phyloP scores from a whole-genome alignment of 2,329 filamentous ascomycete species.

The Ceratocystis papillata region DNA sequence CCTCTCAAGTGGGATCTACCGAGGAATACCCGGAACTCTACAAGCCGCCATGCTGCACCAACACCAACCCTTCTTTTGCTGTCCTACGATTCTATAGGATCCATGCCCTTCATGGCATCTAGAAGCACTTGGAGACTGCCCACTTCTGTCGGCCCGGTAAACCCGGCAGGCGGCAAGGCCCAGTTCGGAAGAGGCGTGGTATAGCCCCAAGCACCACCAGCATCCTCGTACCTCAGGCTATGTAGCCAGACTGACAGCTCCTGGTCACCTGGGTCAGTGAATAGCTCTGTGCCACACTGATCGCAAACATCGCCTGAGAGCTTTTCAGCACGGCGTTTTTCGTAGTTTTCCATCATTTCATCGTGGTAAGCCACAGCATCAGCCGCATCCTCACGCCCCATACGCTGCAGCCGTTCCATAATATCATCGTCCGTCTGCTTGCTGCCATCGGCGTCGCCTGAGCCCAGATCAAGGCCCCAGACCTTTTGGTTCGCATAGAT shows the following conservation, averaged over 20 bases:
- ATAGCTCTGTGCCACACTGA: conserved; percentile 75
- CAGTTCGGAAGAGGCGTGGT: conserved; percentile 73
- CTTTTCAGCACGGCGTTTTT: conserved; percentile 83
- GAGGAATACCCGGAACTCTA: neutral
- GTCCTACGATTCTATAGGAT: conserved; percentile 25
- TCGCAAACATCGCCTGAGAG: conserved; percentile 78
- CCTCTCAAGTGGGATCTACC: neutral
- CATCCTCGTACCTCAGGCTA: conserved; percentile 78
- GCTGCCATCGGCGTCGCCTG: conserved; percentile 51
- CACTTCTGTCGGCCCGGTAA: conserved; percentile 59
- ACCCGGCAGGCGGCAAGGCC: conserved; percentile 69
- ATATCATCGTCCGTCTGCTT: conserved; percentile 78
- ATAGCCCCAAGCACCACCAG: conserved; percentile 75
- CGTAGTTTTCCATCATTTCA: conserved; percentile 81
- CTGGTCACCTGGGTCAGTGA: conserved; percentile 81
- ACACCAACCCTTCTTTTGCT: neutral
- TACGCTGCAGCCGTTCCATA: conserved; percentile 69
- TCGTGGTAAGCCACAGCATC: conserved; percentile 89
- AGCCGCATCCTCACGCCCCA: conserved; percentile 90
- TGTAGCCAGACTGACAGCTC: conserved; percentile 92
- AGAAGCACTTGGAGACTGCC: conserved; percentile 50
- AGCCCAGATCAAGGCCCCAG: conserved; percentile 72
- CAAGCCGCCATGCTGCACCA: neutral
- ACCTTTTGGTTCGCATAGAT: conserved; percentile 94
- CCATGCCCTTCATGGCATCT: conserved; percentile 41